Evolutionary conservation across 75 land plant species (phyloP).

Genomic region (Cunninghamia lanceolata): DNA sequence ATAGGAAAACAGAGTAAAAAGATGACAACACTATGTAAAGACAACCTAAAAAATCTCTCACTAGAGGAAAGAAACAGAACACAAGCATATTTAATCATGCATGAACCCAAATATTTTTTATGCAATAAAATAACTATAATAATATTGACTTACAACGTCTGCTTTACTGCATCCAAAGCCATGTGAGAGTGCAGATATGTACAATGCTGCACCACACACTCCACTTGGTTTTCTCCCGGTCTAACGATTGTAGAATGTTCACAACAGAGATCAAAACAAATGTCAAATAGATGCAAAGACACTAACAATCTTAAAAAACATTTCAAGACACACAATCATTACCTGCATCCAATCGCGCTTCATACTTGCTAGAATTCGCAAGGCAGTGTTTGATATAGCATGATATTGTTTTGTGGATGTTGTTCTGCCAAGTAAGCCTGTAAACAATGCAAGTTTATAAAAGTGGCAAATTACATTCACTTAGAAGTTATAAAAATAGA

Average conservation of each 20-base stretch:
- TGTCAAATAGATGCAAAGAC: neutral
- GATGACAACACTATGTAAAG: neutral
- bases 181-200: conserved; percentile 84
- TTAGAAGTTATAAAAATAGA: neutral
- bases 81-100: neutral
- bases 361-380: conserved; percentile 91
- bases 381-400: conserved; percentile 62
- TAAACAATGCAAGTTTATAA: neutral
- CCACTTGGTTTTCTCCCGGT: conserved; percentile 99
- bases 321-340: neutral
- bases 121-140: neutral
- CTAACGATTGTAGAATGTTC: conserved; percentile 28
- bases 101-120: neutral
- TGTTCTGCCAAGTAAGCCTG: conserved; percentile 25
- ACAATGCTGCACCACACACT: conserved; percentile 94
- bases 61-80: neutral
- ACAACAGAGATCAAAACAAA: neutral
- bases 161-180: conserved; percentile 73
- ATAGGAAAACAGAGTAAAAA: neutral
- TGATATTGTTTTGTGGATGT: conserved; percentile 25
- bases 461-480: neutral
- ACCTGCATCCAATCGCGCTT: conserved; percentile 99
- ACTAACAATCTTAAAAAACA: neutral
- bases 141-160: conserved; percentile 67
- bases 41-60: neutral